Base-by-base conservation (phyloP, 352 stramenopile species). In the Pythium grandisporangium region DNA sequence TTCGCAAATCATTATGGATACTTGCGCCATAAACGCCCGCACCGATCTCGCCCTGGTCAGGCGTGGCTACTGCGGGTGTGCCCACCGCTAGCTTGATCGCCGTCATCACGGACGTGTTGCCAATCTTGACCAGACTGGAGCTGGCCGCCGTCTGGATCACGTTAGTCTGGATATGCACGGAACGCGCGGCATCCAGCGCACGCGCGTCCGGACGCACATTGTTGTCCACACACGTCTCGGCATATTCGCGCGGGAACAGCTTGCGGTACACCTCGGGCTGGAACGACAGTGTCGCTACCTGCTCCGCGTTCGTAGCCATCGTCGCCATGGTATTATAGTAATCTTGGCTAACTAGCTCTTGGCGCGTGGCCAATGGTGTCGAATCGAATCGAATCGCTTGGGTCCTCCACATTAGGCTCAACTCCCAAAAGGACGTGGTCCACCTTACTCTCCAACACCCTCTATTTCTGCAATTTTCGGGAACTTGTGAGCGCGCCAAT, bases 41-140 rank as follows among this genome's bases (percentile, higher is more conserved):
- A 84, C 70, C 71, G 6, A 91, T 62, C 32, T 92, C 78, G 40
- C 78, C 78, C 45, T 92, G 74, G 35, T 88, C 72, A 2, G 75
- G 78, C 22, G 70, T 84, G 0, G 61, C 48, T 2, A 92, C 68
- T 1, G 78, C 64, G 2, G 78, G 75, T 4, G 72, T 83, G 0
- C 75, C 78, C 14, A 92, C 78, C 0, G 78, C 73, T 33, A 92
- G 56, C 41, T 88, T 86, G 20, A 89, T 58, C 1, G 68, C 75
- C 8, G 78, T 60, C 20, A 92, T 49, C 16, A 87, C 75, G 4
- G 73, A 80, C 48, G 78, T 89, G 46, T 67, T 70, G 42, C 76
- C 75, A 16, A 87, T 47, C 37, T 85, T 84, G 21, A 92, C 75
- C 27, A 92, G 70, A 17, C 68, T 80, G 7, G 69, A 81, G 50